phyloP scores from a whole-genome alignment of 306 rosid genomes.

The Glycine latifolia region DNA sequence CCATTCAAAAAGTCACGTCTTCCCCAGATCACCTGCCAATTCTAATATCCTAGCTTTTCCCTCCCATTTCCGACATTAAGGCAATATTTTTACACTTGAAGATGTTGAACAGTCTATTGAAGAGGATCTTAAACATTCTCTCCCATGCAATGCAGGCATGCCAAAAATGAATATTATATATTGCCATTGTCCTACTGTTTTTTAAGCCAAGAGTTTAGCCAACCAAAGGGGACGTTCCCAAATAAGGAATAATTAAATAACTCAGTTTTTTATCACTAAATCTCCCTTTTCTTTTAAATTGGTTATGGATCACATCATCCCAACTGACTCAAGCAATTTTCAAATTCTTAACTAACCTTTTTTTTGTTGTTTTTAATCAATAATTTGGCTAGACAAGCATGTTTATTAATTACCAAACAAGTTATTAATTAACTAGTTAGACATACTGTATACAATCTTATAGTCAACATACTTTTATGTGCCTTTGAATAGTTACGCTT shows the following conservation, averaged over 20 bases:
- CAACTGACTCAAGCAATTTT: neutral
- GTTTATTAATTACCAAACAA: neutral
- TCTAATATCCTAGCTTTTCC: neutral
- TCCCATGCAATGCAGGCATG: neutral
- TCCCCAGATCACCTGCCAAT: too few relatives aligned
- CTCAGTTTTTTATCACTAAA: neutral
- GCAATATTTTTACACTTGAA: neutral
- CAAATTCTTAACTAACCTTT: neutral
- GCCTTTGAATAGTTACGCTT: neutral
- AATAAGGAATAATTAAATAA: neutral
- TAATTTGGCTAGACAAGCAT: neutral
- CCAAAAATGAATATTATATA: neutral
- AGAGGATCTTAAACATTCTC: neutral
- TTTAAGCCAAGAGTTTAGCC: neutral
- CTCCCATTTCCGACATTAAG: neutral
- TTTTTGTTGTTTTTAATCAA: neutral
- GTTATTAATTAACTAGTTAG: neutral
- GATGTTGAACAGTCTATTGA: too few relatives aligned
- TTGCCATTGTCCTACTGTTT: neutral
- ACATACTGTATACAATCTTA: neutral
- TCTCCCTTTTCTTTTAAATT: neutral
- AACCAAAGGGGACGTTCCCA: neutral
- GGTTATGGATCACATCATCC: neutral
- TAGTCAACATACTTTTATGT: neutral
- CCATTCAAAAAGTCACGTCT: neutral